Conservation (phyloP, 2,329 filamentous ascomycete species). For the Metarhizium album region DNA sequence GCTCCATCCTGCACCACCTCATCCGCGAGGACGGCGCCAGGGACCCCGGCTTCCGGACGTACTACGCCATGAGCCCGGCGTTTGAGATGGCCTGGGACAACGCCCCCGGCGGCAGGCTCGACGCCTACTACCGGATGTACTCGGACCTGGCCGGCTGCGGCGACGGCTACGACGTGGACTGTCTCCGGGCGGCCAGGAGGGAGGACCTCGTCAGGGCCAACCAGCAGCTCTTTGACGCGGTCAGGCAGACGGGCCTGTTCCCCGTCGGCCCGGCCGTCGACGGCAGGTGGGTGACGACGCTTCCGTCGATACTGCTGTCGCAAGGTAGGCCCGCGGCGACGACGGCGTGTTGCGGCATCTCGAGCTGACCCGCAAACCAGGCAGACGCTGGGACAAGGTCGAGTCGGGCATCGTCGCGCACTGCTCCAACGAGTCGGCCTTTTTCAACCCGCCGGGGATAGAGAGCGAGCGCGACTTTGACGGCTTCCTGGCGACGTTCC, state of each 20-base stretch:
- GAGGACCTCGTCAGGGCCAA: slow-evolving; percentile 2
- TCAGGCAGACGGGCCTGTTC: slow-evolving; percentile 9
- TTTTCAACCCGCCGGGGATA: neutral
- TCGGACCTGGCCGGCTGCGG: slow-evolving; percentile 1
- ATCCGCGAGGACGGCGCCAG: slow-evolving; percentile 30
- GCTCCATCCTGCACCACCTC: slow-evolving; percentile 38
- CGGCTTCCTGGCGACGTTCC: neutral
- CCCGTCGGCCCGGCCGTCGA: slow-evolving; percentile 10
- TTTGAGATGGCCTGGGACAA: slow-evolving; percentile 12
- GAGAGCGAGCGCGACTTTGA: neutral
- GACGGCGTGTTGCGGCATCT: too few species aligned
- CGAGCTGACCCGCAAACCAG: too few species aligned
- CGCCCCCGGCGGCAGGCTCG: slow-evolving; percentile 4
- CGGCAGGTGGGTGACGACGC: neutral
- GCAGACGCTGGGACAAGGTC: neutral
- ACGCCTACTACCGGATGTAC: slow-evolving; percentile 4
- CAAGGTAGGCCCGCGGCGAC: neutral
- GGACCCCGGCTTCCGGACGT: slow-evolving; percentile 29
- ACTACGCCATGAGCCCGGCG: slow-evolving; percentile 6
- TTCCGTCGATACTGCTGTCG: neutral
- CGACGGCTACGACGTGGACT: slow-evolving; percentile 7
- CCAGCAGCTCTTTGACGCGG: slow-evolving; percentile 2
- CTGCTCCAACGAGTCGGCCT: neutral
- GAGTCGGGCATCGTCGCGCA: neutral
- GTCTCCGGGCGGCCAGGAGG: neutral